A percentile compares a stretch with the other conserved stretches of the same genome.
Evolutionary conservation across 2,329 filamentous ascomycete genomes (phyloP).

Genomic region (Huntiella moniliformis): DNA sequence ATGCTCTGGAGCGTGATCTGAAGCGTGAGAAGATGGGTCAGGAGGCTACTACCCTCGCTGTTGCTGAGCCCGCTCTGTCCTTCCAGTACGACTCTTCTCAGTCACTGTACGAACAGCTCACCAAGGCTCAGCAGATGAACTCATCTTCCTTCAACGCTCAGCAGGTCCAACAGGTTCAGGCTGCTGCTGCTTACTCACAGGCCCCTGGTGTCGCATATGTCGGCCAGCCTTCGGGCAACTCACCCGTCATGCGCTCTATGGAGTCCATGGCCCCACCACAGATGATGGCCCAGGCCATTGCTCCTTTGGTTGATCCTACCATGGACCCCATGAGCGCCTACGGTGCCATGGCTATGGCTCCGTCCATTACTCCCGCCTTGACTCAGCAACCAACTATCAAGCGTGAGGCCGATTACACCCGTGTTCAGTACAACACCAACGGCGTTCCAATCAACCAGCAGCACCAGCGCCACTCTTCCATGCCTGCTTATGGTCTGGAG

Average conservation of each 20-base stretch:
- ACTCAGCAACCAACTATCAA: slow-evolving; percentile 56
- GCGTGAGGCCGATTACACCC: slow-evolving; percentile 68
- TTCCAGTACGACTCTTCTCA: slow-evolving; percentile 99
- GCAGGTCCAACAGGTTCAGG: slow-evolving; percentile 23
- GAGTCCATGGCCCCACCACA: slow-evolving; percentile 86
- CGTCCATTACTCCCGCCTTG: slow-evolving; percentile 25
- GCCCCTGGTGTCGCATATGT: slow-evolving; percentile 23
- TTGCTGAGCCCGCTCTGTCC: slow-evolving; percentile 89
- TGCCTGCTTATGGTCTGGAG: slow-evolving; percentile 86
- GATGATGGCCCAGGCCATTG: slow-evolving; percentile 48
- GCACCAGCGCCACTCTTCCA: slow-evolving; percentile 90
- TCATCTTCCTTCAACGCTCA: slow-evolving; percentile 88
- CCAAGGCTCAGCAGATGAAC: slow-evolving; percentile 96
- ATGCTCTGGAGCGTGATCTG: slow-evolving; percentile 88
- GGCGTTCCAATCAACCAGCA: slow-evolving; percentile 66
- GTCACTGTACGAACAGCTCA: slow-evolving; percentile 97
- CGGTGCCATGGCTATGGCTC: slow-evolving; percentile 50
- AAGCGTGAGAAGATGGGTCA: slow-evolving; percentile 99
- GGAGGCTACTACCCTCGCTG: slow-evolving; percentile 88
- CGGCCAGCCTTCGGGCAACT: slow-evolving; percentile 61
- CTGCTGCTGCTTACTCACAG: slow-evolving; percentile 19
- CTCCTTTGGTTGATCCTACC: slow-evolving; percentile 33
- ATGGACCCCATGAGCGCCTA: slow-evolving; percentile 61
- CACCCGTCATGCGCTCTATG: slow-evolving; percentile 74
- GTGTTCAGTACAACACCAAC: slow-evolving; percentile 81